A percentile compares a stretch with the other conserved stretches of the same genome.
Evolutionary conservation across 2,329 filamentous ascomycete species (phyloP).

Genomic region (Hirsutella rhossiliensis): DNA sequence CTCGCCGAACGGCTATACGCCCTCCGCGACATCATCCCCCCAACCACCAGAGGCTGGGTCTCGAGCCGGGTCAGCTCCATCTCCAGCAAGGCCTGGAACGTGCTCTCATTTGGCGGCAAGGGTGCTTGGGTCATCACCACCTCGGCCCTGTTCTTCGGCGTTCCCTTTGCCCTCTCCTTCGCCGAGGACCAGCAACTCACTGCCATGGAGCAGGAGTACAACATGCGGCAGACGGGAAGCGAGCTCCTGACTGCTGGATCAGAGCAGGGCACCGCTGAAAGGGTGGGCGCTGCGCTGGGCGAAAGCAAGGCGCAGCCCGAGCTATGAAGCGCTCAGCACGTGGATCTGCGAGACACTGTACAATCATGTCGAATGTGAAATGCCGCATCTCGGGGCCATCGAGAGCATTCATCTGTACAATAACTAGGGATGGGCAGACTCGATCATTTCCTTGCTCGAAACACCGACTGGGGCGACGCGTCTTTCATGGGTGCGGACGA

Average conservation of each 20-base stretch:
- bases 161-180: slow-evolving; percentile 87
- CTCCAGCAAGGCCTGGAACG: slow-evolving; percentile 32
- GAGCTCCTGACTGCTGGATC: slow-evolving; percentile 47
- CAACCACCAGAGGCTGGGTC: slow-evolving; percentile 57
- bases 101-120: slow-evolving; percentile 66
- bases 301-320: slow-evolving; percentile 33
- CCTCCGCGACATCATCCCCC: slow-evolving; percentile 64
- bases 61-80: slow-evolving; percentile 48
- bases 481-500: slow-evolving; percentile 3
- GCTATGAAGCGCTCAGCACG: slow-evolving; percentile 26
- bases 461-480: slow-evolving; percentile 5
- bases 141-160: slow-evolving; percentile 76
- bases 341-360: neutral
- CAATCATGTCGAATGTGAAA: neutral
- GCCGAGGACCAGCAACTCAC: slow-evolving; percentile 93
- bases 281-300: slow-evolving; percentile 37
- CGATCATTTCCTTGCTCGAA: neutral
- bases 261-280: slow-evolving; percentile 32
- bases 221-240: slow-evolving; percentile 84
- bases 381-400: too few species aligned
- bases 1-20: slow-evolving; percentile 60
- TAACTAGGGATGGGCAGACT: slow-evolving; percentile 13
- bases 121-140: slow-evolving; percentile 85
- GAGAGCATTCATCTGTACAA: slow-evolving; percentile 10
- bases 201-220: slow-evolving; percentile 96